Evolutionary conservation across 202 grass and related monocot genomes (phyloP), one percentile per base, ranked within the genome.

Genomic region (Carex sylvatica): DNA sequence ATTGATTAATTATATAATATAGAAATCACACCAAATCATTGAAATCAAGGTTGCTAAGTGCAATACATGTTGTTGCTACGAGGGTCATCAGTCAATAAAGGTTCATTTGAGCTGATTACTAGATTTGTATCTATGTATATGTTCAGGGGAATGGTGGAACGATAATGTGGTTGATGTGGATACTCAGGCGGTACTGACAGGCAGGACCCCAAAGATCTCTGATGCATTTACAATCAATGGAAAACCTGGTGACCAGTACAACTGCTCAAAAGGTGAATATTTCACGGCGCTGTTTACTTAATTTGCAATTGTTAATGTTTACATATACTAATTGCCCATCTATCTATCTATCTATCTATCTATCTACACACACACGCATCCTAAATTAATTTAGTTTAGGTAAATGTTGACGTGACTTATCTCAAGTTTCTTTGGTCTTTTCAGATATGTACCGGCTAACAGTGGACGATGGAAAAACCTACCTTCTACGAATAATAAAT

Each of bases 401-500:
- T 16, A 22, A 68, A 68, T 3, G 35, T 36, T 36, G 23, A 15
- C 16, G 1, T 69, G 24, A 9, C 15, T 33, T 5, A 19, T 73
- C 49, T 73, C 24, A 31, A 40, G 19, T 40, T 47, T 44, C n/a
- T 19, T 78, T 6, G 22, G 3, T 4, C 31, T 7, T 64, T 89
- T 87, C 83, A 88, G 87, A 96, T 18, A 96, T 83, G 76, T 91
- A 89, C 6, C 88, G 83, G 87, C 75, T 84, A 38, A 82, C 51
- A 20, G 87, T 96, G 83, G 42, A 88, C 10, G 65, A 69, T 5
- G 85, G 86, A 74, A 69, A 88, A 65, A 86, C 85, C 44, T 89
- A 93, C 75, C 86, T 96, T 58, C 86, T 96, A 59, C 88, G 90
- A 44, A 87, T 96, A 2, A 86, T 96, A 84, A 96, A 93, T 80